Evolutionary conservation across 2,329 filamentous ascomycete species (phyloP), one percentile per base, ranked within the genome.

Genomic region (Aureobasidium sp.): DNA sequence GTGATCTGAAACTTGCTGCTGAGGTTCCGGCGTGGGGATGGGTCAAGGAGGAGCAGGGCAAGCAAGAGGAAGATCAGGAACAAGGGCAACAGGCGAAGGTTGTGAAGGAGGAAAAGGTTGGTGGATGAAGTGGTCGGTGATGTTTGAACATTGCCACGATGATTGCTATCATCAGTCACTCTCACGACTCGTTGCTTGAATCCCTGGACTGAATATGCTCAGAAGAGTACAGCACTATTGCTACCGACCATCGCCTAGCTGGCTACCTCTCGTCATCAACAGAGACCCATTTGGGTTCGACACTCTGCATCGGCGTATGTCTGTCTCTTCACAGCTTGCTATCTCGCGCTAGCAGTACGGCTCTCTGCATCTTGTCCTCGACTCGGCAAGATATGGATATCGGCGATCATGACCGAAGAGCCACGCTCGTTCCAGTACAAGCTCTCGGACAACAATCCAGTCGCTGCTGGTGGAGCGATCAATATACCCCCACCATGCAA

Each of bases 1-100:
- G 70, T n/a, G 76, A 83, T 62, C 68, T 83, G 38, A 76, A 73
- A 15, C 31, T n/a, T 29, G 65, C 55, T 25, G 72, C 76, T 48
- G 75, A 74, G 20, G 69, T 67, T 15, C 23, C 40, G 43, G 54
- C 38, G 2, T 65, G 54, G 45, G 63, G 63, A 4, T 65, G 63
- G 63, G 25, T 33, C 10, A 64, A 56, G 27, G 60, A 45, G 38
- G 40, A 55, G 13, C 29, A 54, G 13, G 42, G 16, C 20, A 27
- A 60, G 42, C 2, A 31, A 18, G 60, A 45, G 10, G 38, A 33
- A 16, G 27, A 10, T 3, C 1, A 47, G 2, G 23, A n/a, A 9
- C 15, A 55, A n/a, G 31, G 4, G 20, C 45, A 62, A 38, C 27
- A 51, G 23, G 25, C 2, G 6, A n/a, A 54, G 11, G 55, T 59